Base-by-base conservation (phyloP, 768 basidiomycete genomes). In the Kwoniella dejecticola region DNA sequence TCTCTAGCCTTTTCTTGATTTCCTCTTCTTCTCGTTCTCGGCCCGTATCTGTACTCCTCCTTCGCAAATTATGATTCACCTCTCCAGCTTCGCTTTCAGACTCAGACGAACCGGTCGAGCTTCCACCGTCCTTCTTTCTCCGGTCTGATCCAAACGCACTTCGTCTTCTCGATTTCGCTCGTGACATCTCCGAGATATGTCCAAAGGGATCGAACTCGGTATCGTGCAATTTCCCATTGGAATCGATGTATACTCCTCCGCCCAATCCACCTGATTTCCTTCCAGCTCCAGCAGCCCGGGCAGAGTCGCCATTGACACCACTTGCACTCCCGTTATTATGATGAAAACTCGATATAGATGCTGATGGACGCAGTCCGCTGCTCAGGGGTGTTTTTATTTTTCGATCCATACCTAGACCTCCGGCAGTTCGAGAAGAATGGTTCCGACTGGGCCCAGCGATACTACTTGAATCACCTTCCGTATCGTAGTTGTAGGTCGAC, bases 141-240 rank as follows among this genome's bases (percentile, higher is more conserved):
- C 62, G 62, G 47, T 72, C 67, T 19, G 69, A 62, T 19, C 77
- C 77, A 50, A 79, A 79, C 8, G 76, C 77, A n/a, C 66, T 67
- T 23, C 68, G 24, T 33, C 69, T 57, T 33, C 62, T 61, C 24
- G 63, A 72, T 47, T 73, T 70, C n/a, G 66, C 68, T 31, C 75
- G 29, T 15, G 68, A 65, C 67, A 70, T 71, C 29, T 69, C 67
- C 4, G 76, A 60, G 6, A 79, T 73, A 29, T 70, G 69, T 31
- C 59, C 68, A 54, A 79, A 79, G 6, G 77, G 77, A 54, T 79
- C 77, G 62, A 71, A 79, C 49, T 79, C 77, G 30, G 74, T 75
- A 70, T 79, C 77, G 54, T 79, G 77, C 5, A 76, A 42, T 58
- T 66, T 66, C 3, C 75, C 75, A 33, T 69, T 66, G 15, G 71